Conservation (phyloP, 257 asterid genomes). For the Solanum paucissectum region DNA sequence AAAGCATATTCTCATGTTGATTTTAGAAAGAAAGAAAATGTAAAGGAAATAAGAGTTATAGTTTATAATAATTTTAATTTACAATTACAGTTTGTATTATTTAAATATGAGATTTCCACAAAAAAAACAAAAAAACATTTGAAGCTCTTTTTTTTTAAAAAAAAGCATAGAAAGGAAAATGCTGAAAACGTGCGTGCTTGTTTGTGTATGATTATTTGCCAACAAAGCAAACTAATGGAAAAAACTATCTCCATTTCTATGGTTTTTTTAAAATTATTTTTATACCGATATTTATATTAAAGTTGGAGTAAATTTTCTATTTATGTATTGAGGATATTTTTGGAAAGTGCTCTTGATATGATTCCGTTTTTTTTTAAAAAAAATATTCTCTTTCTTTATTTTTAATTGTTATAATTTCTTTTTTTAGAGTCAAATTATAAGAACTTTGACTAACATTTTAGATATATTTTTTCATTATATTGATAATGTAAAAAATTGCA, state of each 20-base stretch:
- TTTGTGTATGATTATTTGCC: background rate
- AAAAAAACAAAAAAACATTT: background rate
- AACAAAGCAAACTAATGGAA: background rate
- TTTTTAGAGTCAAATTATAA: no score
- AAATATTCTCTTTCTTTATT: no score
- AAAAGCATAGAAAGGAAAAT: background rate
- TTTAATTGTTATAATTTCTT: no score
- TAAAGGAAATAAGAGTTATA: background rate
- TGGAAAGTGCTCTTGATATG: background rate
- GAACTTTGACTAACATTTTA: no score
- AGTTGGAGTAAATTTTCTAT: background rate
- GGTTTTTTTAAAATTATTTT: no score
- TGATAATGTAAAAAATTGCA: no score
- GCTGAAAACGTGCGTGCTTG: background rate
- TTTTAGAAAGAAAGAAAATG: background rate
- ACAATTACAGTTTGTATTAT: background rate
- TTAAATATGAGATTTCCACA: background rate
- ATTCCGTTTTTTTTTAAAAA: no score
- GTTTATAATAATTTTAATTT: background rate
- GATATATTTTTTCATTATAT: no score
- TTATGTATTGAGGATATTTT: background rate
- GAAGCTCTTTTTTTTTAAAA: background rate
- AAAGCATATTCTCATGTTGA: background rate
- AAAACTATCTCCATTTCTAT: background rate
- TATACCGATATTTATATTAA: background rate